These are phyloP conservation scores for Hymenoscyphus occultus DNA, from an alignment of 2,329 filamentous ascomycete species.

Conservation along the genomic window DNA sequence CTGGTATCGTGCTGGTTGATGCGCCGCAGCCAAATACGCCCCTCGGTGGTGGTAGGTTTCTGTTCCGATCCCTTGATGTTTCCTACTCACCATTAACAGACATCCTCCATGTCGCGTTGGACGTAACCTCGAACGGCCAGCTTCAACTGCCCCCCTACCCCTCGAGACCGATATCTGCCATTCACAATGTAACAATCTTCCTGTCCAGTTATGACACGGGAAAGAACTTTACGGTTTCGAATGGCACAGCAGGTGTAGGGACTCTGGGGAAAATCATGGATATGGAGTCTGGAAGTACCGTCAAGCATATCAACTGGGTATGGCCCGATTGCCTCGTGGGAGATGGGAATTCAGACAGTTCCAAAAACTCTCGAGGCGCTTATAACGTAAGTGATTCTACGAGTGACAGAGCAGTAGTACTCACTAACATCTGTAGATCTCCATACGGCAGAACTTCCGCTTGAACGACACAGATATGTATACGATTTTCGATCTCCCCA, in stretches of 20 bases:
- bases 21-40: conserved; percentile 64
- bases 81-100: conserved; percentile 34
- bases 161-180: conserved; percentile 51
- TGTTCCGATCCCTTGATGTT: not conserved
- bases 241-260: conserved; percentile 52
- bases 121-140: conserved; percentile 63
- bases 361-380: conserved; percentile 51
- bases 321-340: conserved; percentile 69
- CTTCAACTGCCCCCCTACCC: conserved; percentile 57
- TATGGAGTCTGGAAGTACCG: conserved; percentile 64
- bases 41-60: conserved; percentile 55
- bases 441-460: conserved; percentile 67
- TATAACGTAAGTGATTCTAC: conserved; percentile 50
- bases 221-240: conserved; percentile 67
- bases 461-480: conserved; percentile 63
- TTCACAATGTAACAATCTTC: conserved; percentile 65
- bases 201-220: conserved; percentile 61
- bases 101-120: conserved; percentile 61
- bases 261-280: conserved; percentile 61
- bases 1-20: conserved; percentile 64
- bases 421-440: conserved; percentile 47
- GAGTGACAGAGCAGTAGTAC: not conserved
- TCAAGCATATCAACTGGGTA: conserved; percentile 70
- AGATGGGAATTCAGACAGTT: conserved; percentile 39
- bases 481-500: conserved; percentile 68